Base-by-base conservation (phyloP, 257 asterid species). In the Orobanche coerulescens region DNA sequence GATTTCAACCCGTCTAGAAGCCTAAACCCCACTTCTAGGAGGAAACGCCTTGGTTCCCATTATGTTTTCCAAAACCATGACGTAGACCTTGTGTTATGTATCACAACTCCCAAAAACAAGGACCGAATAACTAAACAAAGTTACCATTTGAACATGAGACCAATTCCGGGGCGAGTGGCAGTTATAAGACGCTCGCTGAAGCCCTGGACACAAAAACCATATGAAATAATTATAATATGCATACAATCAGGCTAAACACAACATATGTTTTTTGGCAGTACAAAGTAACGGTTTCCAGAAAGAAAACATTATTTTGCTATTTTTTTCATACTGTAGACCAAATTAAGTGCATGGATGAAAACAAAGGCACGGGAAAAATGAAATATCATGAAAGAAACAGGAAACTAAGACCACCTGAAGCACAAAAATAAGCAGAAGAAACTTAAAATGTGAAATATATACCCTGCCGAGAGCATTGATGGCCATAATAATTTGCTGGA, bases 391-490 rank as follows among this genome's bases (percentile, higher is more conserved):
- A 46, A 39, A 58, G 34, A 18, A 43, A 65, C 2, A 62, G 52
- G 33, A 31, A 54, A 65, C 31, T 23, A 24, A 31, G n/a, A 46
- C 18, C 56, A 52, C 49, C 53, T 39, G 68, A 62, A 59, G 51
- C 39, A 23, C 23, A 59, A 43, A 61, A 49, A 9, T 43, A 37
- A 24, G 50, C 34, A 53, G 28, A 43, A 67, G 56, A 61, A 68
- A 62, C 47, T 58, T 58, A 26, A n/a, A 66, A 50, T 33, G 37
- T 8, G 9, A 47, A 48, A 70, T 47, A 18, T 57, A 28, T 22
- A 93, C 99, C 99, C 90, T 93, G 95, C 99, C 90, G 63, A 93
- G 90, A 64, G 99, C 91, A 79, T 82, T 93, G 61, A 93, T 87
- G 75, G 97, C 96, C 94, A 84, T 84, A 62, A 93, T 72, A 50